Evolutionary conservation across 371 early-diverging fungal species (phyloP).

Genomic region (Fennellomyces sp.): DNA sequence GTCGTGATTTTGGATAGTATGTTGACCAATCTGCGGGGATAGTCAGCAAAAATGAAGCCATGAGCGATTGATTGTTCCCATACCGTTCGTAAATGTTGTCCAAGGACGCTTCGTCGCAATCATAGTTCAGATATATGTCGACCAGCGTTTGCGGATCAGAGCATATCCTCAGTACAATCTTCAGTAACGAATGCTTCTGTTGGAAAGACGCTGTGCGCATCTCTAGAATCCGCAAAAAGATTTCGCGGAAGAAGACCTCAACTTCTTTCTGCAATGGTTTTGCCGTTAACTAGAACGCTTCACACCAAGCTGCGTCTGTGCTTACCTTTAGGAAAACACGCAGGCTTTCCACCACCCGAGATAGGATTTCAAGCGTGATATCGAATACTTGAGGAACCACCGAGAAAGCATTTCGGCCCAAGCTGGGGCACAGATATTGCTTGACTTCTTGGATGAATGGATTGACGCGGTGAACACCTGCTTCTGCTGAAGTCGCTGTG

Average conservation of each 20-base stretch:
- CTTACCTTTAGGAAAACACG: slow-evolving; percentile 70
- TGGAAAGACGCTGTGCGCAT: slow-evolving; percentile 60
- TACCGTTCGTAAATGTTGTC: slow-evolving; percentile 61
- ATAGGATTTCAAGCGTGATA: slow-evolving; percentile 81
- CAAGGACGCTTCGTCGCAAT: slow-evolving; percentile 73
- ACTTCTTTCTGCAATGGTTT: slow-evolving; percentile 53
- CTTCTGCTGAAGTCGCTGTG: slow-evolving; percentile 25
- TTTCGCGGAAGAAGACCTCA: slow-evolving; percentile 77
- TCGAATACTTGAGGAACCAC: slow-evolving; percentile 84
- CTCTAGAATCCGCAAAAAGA: slow-evolving; percentile 71
- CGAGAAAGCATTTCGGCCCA: slow-evolving; percentile 80
- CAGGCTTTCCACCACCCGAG: slow-evolving; percentile 69
- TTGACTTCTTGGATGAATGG: slow-evolving; percentile 83
- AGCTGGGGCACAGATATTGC: slow-evolving; percentile 80
- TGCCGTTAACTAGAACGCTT: neutral
- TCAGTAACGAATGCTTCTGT: slow-evolving; percentile 54
- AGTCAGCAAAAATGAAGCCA: neutral
- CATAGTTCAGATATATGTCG: slow-evolving; percentile 96
- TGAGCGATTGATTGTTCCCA: neutral
- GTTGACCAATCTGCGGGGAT: slow-evolving; percentile 43
- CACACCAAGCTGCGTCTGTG: neutral
- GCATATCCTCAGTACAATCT: slow-evolving; percentile 54
- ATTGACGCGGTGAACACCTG: slow-evolving; percentile 24
- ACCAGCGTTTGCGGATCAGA: slow-evolving; percentile 87
- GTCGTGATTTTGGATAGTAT: slow-evolving; percentile 59